Percentiles rank a stretch among this genome's conserved stretches.
phyloP scores from a whole-genome alignment of 352 stramenopile genomes.

The Phytophthora brassicae region DNA sequence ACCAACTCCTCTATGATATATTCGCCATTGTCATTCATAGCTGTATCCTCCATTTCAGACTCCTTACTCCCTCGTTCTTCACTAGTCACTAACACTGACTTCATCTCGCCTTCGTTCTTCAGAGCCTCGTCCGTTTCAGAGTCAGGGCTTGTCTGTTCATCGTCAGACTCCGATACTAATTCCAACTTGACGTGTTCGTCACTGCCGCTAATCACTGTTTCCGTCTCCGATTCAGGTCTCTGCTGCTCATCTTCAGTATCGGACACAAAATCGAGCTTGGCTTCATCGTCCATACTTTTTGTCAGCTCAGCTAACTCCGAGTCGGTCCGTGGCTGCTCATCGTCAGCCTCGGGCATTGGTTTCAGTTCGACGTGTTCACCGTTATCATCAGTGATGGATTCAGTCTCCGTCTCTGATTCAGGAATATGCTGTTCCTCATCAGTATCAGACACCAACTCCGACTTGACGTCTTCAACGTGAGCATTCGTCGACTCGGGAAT shows the following conservation, averaged over 20 bases:
- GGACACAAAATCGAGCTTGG: not conserved
- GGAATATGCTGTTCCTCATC: not conserved
- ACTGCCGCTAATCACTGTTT: not conserved
- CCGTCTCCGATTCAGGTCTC: not conserved
- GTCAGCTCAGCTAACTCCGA: not conserved
- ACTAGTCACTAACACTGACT: not conserved
- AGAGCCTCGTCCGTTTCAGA: not conserved
- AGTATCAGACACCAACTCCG: not conserved
- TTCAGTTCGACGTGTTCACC: not conserved
- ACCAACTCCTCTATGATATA: not conserved
- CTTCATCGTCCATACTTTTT: not conserved
- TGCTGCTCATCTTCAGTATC: not conserved
- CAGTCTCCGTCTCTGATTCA: not conserved
- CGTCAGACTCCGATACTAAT: not conserved
- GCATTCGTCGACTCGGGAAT: not conserved
- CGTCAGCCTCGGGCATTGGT: not conserved
- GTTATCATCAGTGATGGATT: not conserved
- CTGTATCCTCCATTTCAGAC: not conserved
- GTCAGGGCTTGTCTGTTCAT: not conserved
- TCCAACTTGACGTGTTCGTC: not conserved
- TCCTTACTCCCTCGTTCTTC: not conserved
- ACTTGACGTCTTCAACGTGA: not conserved
- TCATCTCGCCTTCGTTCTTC: not conserved
- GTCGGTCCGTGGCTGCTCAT: not conserved
- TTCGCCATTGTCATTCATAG: not conserved